Conservation (phyloP, 345 rosid species). For the Salix brachista region DNA sequence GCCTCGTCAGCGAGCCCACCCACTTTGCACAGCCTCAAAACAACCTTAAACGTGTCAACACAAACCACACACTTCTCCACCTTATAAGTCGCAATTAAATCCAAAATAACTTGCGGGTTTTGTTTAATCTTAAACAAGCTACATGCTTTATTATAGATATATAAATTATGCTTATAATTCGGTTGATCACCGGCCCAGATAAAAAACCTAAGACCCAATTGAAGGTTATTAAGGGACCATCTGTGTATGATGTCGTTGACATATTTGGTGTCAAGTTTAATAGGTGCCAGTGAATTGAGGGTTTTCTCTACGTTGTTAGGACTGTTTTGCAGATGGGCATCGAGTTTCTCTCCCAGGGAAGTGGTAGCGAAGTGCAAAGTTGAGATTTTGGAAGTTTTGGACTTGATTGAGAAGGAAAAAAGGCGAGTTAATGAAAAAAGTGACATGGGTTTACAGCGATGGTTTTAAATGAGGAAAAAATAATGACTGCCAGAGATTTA, state of each 20-base stretch:
- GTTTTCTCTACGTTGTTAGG: constrained; percentile 45
- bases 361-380: constrained; percentile 29
- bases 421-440: constrained; percentile 7
- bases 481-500: neutral
- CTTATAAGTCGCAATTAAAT: constrained; percentile 52
- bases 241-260: constrained; percentile 52
- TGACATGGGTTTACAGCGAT: neutral
- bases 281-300: constrained; percentile 37
- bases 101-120: constrained; percentile 43
- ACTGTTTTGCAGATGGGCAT: constrained; percentile 32
- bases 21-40: constrained; percentile 64
- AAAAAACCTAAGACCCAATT: constrained; percentile 66
- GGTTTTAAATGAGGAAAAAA: too few species aligned
- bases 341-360: constrained; percentile 41
- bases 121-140: constrained; percentile 44
- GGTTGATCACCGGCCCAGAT: constrained; percentile 76
- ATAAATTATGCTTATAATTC: constrained; percentile 57
- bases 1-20: constrained; percentile 64
- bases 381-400: constrained; percentile 28
- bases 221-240: constrained; percentile 37
- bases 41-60: constrained; percentile 53
- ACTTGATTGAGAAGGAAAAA: constrained; percentile 20
- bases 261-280: constrained; percentile 41
- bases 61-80: constrained; percentile 47
- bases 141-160: constrained; percentile 61